These are phyloP conservation scores for Silene uniflora DNA, from an alignment of 148 eudicot species.

Conservation along the genomic window DNA sequence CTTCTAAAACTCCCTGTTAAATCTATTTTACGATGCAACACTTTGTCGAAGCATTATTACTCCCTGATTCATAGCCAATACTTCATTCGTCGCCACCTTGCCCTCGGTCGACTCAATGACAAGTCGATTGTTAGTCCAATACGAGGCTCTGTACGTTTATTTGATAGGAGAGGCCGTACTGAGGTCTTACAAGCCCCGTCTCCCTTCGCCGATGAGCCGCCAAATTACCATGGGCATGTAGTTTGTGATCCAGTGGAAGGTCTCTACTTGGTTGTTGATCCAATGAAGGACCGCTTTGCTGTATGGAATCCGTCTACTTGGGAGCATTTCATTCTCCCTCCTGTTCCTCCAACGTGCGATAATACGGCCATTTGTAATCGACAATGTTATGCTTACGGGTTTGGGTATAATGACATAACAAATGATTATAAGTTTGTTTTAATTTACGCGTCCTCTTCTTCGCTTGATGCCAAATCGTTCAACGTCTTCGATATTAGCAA, in stretches of 20 bases:
- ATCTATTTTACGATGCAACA: not conserved
- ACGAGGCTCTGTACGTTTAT: not conserved
- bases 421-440: not conserved
- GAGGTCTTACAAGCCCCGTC: too few species aligned
- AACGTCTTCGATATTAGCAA: not conserved
- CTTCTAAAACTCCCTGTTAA: conserved; percentile 1
- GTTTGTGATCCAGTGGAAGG: too few species aligned
- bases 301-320: not conserved
- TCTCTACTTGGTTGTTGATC: too few species aligned
- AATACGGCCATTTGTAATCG: too few species aligned
- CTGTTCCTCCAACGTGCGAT: not conserved
- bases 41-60: not conserved
- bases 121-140: not conserved
- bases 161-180: not conserved
- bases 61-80: not conserved
- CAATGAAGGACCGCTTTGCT: too few species aligned
- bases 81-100: not conserved
- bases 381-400: not conserved
- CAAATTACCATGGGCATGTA: too few species aligned
- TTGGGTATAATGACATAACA: not conserved
- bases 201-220: too few species aligned
- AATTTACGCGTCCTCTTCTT: not conserved
- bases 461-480: too few species aligned
- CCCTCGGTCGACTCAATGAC: not conserved
- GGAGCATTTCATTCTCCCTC: not conserved